Evolutionary conservation across 805 yeast species (phyloP).

Genomic region (Candida rishiriensis): DNA sequence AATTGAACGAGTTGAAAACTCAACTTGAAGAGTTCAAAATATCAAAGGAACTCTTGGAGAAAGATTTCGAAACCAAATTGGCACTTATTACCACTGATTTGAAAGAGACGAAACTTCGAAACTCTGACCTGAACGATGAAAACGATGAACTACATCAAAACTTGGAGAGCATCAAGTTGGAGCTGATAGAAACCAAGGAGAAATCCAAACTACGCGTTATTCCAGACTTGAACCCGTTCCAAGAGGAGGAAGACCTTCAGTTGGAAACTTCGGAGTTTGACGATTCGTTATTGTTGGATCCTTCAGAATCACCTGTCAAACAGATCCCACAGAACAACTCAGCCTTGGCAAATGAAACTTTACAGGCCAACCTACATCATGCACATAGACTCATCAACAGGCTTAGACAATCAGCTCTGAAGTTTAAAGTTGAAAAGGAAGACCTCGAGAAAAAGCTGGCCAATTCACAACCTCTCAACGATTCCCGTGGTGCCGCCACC

Average conservation of each 20-base stretch:
- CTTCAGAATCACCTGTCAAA: constrained; percentile 32
- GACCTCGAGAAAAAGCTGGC: constrained; percentile 26
- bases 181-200: constrained; percentile 11
- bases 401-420: constrained; percentile 47
- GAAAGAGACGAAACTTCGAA: constrained; percentile 43
- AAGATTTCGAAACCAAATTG: constrained; percentile 35
- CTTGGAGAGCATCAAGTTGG: constrained; percentile 17
- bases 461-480: neutral
- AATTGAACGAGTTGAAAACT: constrained; percentile 35
- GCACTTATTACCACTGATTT: constrained; percentile 37
- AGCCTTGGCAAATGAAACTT: constrained; percentile 59
- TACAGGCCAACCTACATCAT: constrained; percentile 57
- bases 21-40: constrained; percentile 45
- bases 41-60: constrained; percentile 36
- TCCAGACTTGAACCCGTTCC: constrained; percentile 4
- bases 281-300: constrained; percentile 24
- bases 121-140: constrained; percentile 63
- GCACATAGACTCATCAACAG: constrained; percentile 62
- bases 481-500: neutral
- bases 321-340: constrained; percentile 37
- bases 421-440: constrained; percentile 38
- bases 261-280: constrained; percentile 34
- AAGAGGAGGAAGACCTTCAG: constrained; percentile 4
- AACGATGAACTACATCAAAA: constrained; percentile 52
- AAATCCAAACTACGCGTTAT: constrained; percentile 14